Evolutionary conservation across 225 moss, liverwort and hornwort genomes (phyloP).

Genomic region (Lunularia cruciata): DNA sequence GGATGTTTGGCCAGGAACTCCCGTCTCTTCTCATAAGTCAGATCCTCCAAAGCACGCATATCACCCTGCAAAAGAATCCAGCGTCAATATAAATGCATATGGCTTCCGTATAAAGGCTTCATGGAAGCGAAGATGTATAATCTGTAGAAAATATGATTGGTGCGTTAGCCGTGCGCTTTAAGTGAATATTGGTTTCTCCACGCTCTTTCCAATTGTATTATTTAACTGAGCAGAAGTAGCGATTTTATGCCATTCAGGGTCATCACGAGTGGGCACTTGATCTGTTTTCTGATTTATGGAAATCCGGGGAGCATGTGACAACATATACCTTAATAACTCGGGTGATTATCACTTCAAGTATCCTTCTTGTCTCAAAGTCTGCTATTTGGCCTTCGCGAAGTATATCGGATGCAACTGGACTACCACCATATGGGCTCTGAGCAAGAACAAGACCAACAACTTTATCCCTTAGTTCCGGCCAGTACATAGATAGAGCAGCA

Average conservation of each 20-base stretch:
- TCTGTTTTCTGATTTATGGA: too few species aligned
- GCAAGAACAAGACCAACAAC: conserved; percentile 84
- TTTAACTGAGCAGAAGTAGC: background rate
- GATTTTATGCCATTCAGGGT: background rate
- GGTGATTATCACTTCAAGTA: conserved; percentile 80
- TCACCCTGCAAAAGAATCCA: conserved; percentile 70
- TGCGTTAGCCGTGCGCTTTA: too few species aligned
- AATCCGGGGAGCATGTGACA: too few species aligned
- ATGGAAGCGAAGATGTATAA: too few species aligned
- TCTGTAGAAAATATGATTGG: too few species aligned
- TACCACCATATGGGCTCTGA: conserved; percentile 95
- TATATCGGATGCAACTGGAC: conserved; percentile 91
- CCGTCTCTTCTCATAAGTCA: conserved; percentile 81
- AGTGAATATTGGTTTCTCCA: too few species aligned
- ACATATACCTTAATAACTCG: conserved; percentile 71
- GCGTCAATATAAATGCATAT: too few species aligned
- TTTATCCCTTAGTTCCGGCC: conserved; percentile 90
- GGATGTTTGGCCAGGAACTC: conserved; percentile 70
- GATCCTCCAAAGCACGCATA: conserved; percentile 81
- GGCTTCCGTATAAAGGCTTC: too few species aligned
- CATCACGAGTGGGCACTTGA: too few species aligned
- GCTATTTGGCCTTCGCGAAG: conserved; percentile 94
- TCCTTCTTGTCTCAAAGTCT: conserved; percentile 80
- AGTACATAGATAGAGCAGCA: conserved; percentile 89
- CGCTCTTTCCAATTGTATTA: too few species aligned